These are phyloP conservation scores for Naegleria gruberi DNA, from an alignment of 208 protist species.

Conservation along the genomic window DNA sequence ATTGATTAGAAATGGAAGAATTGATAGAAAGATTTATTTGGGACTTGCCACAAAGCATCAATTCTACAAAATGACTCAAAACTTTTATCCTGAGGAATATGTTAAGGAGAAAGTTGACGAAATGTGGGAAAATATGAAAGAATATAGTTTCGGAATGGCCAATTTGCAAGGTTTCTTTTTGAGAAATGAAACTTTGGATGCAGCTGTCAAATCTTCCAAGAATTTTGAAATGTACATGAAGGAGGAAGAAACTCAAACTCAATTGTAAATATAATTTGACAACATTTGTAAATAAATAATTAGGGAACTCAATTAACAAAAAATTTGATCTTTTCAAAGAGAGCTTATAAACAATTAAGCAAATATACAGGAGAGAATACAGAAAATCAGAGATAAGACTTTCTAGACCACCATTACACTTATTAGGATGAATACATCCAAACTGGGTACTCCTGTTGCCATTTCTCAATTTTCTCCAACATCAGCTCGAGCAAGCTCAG, in stretches of 20 bases:
- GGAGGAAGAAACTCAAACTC: neutral
- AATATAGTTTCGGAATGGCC: neutral
- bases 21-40: constrained; percentile 75
- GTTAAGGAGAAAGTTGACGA: neutral
- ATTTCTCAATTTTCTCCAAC: too few species aligned
- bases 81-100: constrained; percentile 64
- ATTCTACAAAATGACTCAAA: constrained; percentile 60
- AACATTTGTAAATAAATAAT: too few species aligned
- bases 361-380: too few species aligned
- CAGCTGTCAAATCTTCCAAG: neutral
- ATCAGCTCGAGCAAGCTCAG: too few species aligned
- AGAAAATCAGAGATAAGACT: too few species aligned
- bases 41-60: constrained; percentile 60
- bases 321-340: too few species aligned
- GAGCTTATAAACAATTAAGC: too few species aligned
- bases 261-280: too few species aligned
- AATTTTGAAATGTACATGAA: neutral
- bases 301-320: too few species aligned
- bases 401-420: too few species aligned
- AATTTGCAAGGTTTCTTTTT: neutral
- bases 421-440: too few species aligned
- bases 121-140: neutral
- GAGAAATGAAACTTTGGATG: neutral
- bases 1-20: constrained; percentile 66
- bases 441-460: too few species aligned